Conservation (phyloP, 129 eudicot species). For the Scalesia atractyloides region DNA sequence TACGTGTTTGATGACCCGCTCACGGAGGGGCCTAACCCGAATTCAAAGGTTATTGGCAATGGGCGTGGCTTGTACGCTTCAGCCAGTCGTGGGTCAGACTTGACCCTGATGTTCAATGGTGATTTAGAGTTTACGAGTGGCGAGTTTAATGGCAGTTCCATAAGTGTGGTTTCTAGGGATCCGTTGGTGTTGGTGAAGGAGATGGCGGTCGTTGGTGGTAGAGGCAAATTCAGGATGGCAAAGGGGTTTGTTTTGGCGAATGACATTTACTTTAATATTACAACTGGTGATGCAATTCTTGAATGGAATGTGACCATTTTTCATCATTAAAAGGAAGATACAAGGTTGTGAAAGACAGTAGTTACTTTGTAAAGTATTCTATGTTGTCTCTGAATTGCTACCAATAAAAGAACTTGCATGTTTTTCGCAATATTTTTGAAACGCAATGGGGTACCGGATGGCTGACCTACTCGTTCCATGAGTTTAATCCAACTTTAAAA, state of each 20-base stretch:
- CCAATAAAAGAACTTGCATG: no score
- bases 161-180: slow-evolving; percentile 50
- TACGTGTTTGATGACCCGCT: slow-evolving; percentile 41
- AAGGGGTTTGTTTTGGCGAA: slow-evolving; percentile 33
- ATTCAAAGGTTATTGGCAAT: slow-evolving; percentile 45
- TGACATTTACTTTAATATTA: slow-evolving; percentile 22
- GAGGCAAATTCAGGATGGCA: slow-evolving; percentile 55
- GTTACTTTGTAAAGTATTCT: background rate
- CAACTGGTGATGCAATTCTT: slow-evolving; percentile 39
- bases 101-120: slow-evolving; percentile 37
- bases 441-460: no score
- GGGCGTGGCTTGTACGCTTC: slow-evolving; percentile 47
- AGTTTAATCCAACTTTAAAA: no score
- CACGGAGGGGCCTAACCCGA: slow-evolving; percentile 31
- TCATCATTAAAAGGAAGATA: slow-evolving; percentile 11
- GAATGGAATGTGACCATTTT: slow-evolving; percentile 38
- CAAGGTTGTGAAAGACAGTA: background rate
- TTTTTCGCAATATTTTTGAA: no score
- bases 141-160: slow-evolving; percentile 50
- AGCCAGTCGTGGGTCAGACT: slow-evolving; percentile 32
- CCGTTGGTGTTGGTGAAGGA: slow-evolving; percentile 43
- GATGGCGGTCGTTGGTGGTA: slow-evolving; percentile 59
- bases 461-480: no score
- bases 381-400: no score
- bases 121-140: slow-evolving; percentile 57